phyloP scores from a whole-genome alignment of 768 basidiomycete genomes.

The Mycena rosella region DNA sequence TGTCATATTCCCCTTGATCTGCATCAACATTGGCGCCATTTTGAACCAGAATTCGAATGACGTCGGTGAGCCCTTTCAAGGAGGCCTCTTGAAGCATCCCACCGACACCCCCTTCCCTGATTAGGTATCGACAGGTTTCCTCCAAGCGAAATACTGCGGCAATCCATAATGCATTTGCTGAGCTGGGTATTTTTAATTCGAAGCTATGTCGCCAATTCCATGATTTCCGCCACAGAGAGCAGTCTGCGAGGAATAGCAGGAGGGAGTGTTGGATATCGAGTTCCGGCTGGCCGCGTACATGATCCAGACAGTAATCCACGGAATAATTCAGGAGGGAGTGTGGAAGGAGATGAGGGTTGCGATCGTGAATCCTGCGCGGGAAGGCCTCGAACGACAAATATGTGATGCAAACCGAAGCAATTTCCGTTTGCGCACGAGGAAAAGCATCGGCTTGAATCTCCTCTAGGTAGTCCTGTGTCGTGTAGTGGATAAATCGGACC shows the following conservation, averaged over 20 bases:
- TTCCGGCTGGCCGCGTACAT: slow-evolving; percentile 13
- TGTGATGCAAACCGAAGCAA: slow-evolving; percentile 1
- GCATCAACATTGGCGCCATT: neutral
- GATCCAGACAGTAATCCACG: slow-evolving; percentile 1
- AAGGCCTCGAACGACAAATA: slow-evolving; percentile 2
- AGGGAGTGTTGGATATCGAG: neutral
- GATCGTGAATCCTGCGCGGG: neutral
- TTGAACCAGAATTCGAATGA: no score
- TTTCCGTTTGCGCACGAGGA: neutral
- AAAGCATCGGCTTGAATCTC: neutral
- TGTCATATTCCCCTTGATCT: no score
- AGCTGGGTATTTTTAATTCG: neutral
- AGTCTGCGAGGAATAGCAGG: neutral
- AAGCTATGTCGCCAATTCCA: no score
- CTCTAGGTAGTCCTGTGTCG: slow-evolving; percentile 12
- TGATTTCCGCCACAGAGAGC: neutral
- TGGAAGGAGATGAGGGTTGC: neutral
- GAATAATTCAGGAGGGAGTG: slow-evolving; percentile 12
- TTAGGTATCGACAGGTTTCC: neutral
- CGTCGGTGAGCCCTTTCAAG: no score
- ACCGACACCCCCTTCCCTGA: neutral
- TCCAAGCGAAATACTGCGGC: neutral
- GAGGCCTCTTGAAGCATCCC: neutral
- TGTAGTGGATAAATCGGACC: slow-evolving; percentile 17
- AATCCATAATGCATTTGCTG: neutral